phyloP scores from a whole-genome alignment of 83 land plant genomes.

The Thuja plicata region DNA sequence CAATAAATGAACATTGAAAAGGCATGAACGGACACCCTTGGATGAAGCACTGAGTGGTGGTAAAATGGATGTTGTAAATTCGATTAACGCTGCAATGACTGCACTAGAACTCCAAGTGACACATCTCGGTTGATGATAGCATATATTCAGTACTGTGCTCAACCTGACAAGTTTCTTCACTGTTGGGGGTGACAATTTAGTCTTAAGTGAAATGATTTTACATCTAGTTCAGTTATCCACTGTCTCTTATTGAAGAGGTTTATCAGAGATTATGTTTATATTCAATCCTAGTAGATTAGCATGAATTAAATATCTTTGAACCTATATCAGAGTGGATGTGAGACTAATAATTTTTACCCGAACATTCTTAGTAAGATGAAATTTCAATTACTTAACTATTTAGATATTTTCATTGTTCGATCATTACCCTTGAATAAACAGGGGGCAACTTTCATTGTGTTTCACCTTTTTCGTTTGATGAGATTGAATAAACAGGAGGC shows the following conservation, averaged over 20 bases:
- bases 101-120: constrained; percentile 36
- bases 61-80: constrained; percentile 76
- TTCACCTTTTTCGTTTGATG: background rate
- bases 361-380: background rate
- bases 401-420: background rate
- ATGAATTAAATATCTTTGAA: background rate
- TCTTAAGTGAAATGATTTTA: background rate
- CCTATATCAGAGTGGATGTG: background rate
- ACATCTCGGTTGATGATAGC: background rate
- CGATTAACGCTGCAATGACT: constrained; percentile 52
- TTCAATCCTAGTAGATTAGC: background rate
- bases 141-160: background rate
- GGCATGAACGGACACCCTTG: constrained; percentile 87
- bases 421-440: background rate
- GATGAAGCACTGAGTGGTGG: constrained; percentile 83
- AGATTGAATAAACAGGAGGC: background rate
- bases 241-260: background rate
- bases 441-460: background rate
- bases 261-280: background rate
- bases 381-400: background rate
- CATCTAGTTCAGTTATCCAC: background rate
- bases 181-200: background rate
- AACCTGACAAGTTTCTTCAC: background rate
- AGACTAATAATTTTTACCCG: background rate
- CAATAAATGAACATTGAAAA: constrained; percentile 19